Conservation (phyloP, 2,329 filamentous ascomycete species). For the Xylariaceae sp. region DNA sequence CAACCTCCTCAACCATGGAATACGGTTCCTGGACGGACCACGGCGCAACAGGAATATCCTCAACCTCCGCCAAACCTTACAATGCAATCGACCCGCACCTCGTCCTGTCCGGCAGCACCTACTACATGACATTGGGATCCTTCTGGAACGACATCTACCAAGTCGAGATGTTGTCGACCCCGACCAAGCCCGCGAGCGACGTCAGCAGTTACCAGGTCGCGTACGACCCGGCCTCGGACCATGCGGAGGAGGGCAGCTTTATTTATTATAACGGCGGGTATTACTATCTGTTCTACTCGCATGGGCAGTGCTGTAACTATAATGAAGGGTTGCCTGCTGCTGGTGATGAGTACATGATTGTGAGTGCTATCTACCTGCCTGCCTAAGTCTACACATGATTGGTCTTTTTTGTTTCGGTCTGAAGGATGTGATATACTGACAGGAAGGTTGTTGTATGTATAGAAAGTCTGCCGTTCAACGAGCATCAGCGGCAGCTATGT, state of each 20-base stretch:
- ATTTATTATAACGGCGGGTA: conserved; percentile 51
- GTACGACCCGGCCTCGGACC: conserved; percentile 45
- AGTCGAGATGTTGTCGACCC: conserved; percentile 37
- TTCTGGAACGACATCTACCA: conserved; percentile 66
- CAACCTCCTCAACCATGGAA: conserved; percentile 43
- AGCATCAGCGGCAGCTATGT: conserved; percentile 47
- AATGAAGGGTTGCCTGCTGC: conserved; percentile 44
- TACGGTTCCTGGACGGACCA: conserved; percentile 57
- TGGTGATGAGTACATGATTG: conserved; percentile 59
- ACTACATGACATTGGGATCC: conserved; percentile 60
- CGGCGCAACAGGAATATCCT: conserved; percentile 50
- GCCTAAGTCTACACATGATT: too few relatives aligned
- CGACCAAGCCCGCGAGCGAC: conserved; percentile 49
- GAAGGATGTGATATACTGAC: too few relatives aligned
- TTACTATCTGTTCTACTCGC: conserved; percentile 60
- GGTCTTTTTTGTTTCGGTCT: too few relatives aligned
- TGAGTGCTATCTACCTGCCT: too few relatives aligned
- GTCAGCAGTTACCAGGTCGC: conserved; percentile 43
- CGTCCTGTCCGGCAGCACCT: conserved; percentile 38
- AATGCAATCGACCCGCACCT: conserved; percentile 60
- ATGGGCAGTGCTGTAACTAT: conserved; percentile 56
- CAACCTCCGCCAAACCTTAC: conserved; percentile 41
- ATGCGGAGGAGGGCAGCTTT: conserved; percentile 49
- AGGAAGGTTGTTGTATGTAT: too few relatives aligned
- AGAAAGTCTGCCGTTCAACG: conserved; percentile 54